These are phyloP conservation scores for Citeromyces nyonsensis DNA, from an alignment of 805 yeast genomes.

Conservation along the genomic window DNA sequence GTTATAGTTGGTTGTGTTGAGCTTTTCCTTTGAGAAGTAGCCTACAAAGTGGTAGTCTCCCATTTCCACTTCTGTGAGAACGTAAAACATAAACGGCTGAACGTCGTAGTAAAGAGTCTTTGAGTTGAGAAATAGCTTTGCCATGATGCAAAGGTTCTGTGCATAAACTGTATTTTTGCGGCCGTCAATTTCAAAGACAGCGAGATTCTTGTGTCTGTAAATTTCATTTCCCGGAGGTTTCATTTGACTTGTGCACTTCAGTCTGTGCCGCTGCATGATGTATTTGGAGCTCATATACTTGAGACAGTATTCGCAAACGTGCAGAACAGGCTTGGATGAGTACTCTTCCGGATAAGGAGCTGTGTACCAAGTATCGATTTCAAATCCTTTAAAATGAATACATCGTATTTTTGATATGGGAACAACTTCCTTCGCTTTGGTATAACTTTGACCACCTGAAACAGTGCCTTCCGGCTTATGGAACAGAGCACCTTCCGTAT, in stretches of 20 bases:
- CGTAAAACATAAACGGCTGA: conserved; percentile 86
- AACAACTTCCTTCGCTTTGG: conserved; percentile 10
- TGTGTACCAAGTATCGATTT: conserved; percentile 83
- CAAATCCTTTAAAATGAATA: conserved; percentile 57
- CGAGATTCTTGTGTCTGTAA: conserved; percentile 55
- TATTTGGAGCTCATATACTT: conserved; percentile 63
- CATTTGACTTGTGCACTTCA: conserved; percentile 49
- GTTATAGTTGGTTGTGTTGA: conserved; percentile 63
- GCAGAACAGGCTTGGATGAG: conserved; percentile 42
- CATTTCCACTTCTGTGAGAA: conserved; percentile 54
- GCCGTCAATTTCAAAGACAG: conserved; percentile 91
- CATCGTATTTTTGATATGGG: conserved; percentile 30
- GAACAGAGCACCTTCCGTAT: conserved; percentile 16
- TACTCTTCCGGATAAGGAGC: conserved; percentile 90
- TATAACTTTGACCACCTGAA: conserved; percentile 7
- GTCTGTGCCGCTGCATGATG: conserved; percentile 50
- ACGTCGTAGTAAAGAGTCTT: conserved; percentile 91
- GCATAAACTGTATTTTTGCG: conserved; percentile 69
- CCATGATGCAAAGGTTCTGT: conserved; percentile 79
- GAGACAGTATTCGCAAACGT: conserved; percentile 74
- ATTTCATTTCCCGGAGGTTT: conserved; percentile 91
- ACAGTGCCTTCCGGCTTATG: conserved; percentile 7
- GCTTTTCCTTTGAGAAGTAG: conserved; percentile 81
- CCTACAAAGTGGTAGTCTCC: conserved; percentile 51
- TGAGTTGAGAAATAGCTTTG: conserved; percentile 79